These are phyloP conservation scores for Malassezia sp. DNA, from an alignment of 1,284 basidiomycete genomes.

Conservation along the genomic window DNA sequence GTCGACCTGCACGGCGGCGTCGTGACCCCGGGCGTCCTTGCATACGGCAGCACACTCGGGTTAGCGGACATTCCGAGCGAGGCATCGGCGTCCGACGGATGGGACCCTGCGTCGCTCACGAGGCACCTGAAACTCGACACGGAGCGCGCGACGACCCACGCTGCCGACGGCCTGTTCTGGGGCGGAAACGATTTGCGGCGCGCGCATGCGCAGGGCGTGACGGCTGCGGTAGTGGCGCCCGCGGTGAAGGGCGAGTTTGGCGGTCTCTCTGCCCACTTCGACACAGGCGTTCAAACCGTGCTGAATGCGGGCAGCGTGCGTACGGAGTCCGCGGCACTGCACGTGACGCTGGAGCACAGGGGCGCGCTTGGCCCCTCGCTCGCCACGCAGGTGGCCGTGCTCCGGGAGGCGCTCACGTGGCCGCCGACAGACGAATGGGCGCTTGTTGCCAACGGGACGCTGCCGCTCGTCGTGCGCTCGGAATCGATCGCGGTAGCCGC, in stretches of 20 bases:
- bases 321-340: constrained; percentile 60
- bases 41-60: constrained; percentile 31
- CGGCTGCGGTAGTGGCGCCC: constrained; percentile 53
- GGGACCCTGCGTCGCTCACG: constrained; percentile 1
- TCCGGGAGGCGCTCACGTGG: constrained; percentile 55
- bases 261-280: constrained; percentile 49
- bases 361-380: constrained; percentile 51
- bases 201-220: constrained; percentile 53
- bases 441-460: constrained; percentile 48
- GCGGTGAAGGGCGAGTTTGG: constrained; percentile 49
- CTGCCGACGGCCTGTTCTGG: constrained; percentile 31
- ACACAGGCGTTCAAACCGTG: constrained; percentile 18
- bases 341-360: constrained; percentile 55
- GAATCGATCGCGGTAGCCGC: constrained; percentile 65
- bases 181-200: constrained; percentile 32
- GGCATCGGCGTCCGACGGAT: constrained; percentile 23
- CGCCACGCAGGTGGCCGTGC: constrained; percentile 60
- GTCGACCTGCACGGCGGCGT: constrained; percentile 21
- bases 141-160: constrained; percentile 12
- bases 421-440: constrained; percentile 50
- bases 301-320: constrained; percentile 60
- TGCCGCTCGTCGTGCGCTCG: constrained; percentile 61
- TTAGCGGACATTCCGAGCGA: constrained; percentile 34
- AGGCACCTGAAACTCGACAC: constrained; percentile 10
- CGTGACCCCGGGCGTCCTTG: constrained; percentile 16